Base-by-base conservation (phyloP, 139 green algal species). In the Chlorella sp. region DNA sequence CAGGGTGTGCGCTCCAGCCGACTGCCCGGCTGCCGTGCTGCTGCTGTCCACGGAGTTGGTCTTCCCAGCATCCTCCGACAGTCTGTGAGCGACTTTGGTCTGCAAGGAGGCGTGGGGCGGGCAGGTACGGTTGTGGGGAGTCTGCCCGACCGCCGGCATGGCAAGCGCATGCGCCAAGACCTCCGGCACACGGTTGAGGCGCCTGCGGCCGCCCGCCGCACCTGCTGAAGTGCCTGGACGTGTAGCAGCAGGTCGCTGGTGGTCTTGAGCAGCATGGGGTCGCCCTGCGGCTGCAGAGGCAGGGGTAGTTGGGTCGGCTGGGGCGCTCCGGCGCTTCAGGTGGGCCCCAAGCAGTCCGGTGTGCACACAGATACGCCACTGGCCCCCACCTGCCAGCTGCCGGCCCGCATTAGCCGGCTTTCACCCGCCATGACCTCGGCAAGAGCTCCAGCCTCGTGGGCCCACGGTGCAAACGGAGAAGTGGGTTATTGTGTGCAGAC, bases 31-130 rank as follows among this genome's bases (percentile, higher is more conserved):
- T 5, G 84, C 84, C 2, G 84, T 88, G 84, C 64, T 81, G 34
- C 64, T 81, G 28, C 64, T 81, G 40, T 88, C 84, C 15, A 88
- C 84, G 84, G 64, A 81, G 84, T 88, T 88, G 68, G 84, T 80
- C 68, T 80, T 80, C 24, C 84, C 84, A 11, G 37, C 84, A 4
- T 88, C 84, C 24, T n/a, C 84, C 66, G 34, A 24, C 42, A 64
- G 30, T 24, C 53, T 30, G 28, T 22, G 32, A 26, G 28, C 42
- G 30, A 36, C 79, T 16, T 85, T 85, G 28, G 40, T 32, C 42
- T 85, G 48, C 79, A 30, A 12, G 42, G 79, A 42, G 7, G 7
- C 7, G 5, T 5, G 48, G 48, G 48, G 48, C 48, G 48, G 48
- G 48, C 48, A 57, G 48, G 9, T 57, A 57, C 48, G 48, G 48